Base-by-base conservation (phyloP, 176 grass and related monocot species). In the Ananas comosus region DNA sequence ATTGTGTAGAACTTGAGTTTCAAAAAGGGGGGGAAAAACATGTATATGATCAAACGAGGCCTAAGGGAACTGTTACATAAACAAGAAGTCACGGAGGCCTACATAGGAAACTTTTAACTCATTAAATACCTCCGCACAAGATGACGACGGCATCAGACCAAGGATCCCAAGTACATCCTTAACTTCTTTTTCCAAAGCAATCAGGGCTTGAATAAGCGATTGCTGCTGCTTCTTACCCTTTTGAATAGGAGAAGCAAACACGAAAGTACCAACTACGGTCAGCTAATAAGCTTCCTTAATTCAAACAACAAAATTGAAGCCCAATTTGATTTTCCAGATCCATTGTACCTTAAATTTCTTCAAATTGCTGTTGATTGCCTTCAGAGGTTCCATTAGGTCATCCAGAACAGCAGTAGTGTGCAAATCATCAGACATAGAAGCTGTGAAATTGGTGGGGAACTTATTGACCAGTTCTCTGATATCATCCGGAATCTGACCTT, bases 341-440 rank as follows among this genome's bases (percentile, higher is more conserved):
- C 33, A 8, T 18, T 6, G 74, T 84, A 88, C 94, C 94, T 93
- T 93, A 19, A 93, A 78, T 57, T 93, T 86, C 58, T 82, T 93
- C 64, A 99, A 78, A 82, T 80, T 91, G 72, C 85, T 74, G 70
- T 99, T 99, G 76, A 99, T 86, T 14, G 85, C 69, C 83, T 93
- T 99, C 65, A 99, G 68, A n/a, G 80, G 90, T 13, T 99, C 78
- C 74, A 76, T 78, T 59, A 99, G 77, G 61, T 88, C 90, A 88
- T 99, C 94, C 66, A 99, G 77, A 68, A 99, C 90, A 88, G 88
- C 82, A 58, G 85, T 86, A 14, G 90, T 99, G 64, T 83, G 79
- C 50, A 94, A 72, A 83, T 99, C 94, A 49, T 91, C 87, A 11
- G 82, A 83, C 94, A 99, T 99, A 61, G 76, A 79, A 67, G 86